Evolutionary conservation across 768 basidiomycete species (phyloP).

Genomic region (Sporobolomyces pararoseus): DNA sequence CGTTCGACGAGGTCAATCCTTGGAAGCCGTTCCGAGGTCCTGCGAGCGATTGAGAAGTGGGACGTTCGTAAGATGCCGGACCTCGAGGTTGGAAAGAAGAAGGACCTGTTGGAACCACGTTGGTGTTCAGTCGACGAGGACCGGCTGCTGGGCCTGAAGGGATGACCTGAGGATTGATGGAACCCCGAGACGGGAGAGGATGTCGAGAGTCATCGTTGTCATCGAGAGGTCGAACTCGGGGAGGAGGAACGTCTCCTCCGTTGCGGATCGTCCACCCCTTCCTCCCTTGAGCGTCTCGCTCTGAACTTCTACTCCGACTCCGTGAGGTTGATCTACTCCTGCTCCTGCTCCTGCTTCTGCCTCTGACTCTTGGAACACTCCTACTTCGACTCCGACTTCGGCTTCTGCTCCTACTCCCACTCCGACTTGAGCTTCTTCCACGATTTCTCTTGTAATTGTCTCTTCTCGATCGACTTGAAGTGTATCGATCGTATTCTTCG

Average conservation of each 20-base stretch:
- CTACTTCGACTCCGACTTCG: not conserved
- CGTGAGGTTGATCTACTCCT: not conserved
- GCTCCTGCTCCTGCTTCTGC: not conserved
- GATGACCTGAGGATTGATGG: too few species aligned
- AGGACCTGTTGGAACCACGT: not conserved
- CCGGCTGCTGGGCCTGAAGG: too few species aligned
- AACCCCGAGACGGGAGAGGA: not conserved
- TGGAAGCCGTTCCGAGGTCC: not conserved
- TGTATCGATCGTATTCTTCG: slow-evolving; percentile 13
- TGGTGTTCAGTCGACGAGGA: not conserved
- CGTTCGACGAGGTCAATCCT: not conserved
- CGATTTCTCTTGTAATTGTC: too few species aligned
- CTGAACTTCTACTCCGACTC: not conserved
- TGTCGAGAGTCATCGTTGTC: slow-evolving; percentile 5
- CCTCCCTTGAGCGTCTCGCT: not conserved
- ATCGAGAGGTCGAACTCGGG: slow-evolving; percentile 3
- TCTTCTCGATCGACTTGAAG: not conserved
- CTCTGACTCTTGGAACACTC: not conserved
- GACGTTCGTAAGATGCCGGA: slow-evolving; percentile 28
- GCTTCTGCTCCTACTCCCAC: not conserved
- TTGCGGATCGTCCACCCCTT: slow-evolving; percentile 2
- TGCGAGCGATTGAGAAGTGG: not conserved
- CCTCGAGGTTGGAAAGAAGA: not conserved
- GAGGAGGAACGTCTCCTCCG: slow-evolving; percentile 16
- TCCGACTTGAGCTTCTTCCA: not conserved